These are phyloP conservation scores for Penicillium sp. DNA, from an alignment of 2,329 filamentous ascomycete species.

Conservation along the genomic window DNA sequence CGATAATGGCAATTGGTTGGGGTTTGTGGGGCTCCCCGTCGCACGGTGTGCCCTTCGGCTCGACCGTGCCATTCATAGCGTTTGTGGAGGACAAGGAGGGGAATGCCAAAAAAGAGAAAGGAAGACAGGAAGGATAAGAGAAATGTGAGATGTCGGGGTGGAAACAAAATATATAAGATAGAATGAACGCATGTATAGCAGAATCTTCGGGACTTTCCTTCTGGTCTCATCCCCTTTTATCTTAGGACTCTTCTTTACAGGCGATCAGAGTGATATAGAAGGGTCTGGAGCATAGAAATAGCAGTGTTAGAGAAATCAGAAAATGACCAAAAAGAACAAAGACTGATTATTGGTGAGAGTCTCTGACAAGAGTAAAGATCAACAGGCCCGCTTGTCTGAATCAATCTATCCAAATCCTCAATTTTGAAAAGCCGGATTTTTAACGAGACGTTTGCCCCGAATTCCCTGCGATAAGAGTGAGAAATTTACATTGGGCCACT, in stretches of 20 bases:
- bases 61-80: conserved; percentile 18
- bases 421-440: neutral
- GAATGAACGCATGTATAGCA: neutral
- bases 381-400: conserved; percentile 1
- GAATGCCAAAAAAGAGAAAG: neutral
- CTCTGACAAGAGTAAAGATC: conserved; percentile 2
- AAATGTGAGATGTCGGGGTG: neutral
- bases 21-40: conserved; percentile 9
- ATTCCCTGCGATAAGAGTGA: conserved; percentile 5
- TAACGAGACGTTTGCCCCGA: conserved; percentile 4
- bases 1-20: conserved; percentile 32
- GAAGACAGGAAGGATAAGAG: conserved; percentile 4
- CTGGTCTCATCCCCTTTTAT: neutral
- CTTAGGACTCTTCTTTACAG: neutral
- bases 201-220: neutral
- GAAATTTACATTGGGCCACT: conserved; percentile 7
- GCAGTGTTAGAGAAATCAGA: neutral
- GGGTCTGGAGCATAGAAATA: neutral
- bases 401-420: neutral
- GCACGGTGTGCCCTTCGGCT: conserved; percentile 11
- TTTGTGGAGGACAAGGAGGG: neutral
- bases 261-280: conserved; percentile 14
- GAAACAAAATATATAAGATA: neutral
- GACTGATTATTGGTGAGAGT: neutral
- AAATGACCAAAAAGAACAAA: neutral